A percentile compares a stretch with the other conserved stretches of the same genome.
Conservation (phyloP, 352 stramenopile genomes). For the Pythium apleroticum region DNA sequence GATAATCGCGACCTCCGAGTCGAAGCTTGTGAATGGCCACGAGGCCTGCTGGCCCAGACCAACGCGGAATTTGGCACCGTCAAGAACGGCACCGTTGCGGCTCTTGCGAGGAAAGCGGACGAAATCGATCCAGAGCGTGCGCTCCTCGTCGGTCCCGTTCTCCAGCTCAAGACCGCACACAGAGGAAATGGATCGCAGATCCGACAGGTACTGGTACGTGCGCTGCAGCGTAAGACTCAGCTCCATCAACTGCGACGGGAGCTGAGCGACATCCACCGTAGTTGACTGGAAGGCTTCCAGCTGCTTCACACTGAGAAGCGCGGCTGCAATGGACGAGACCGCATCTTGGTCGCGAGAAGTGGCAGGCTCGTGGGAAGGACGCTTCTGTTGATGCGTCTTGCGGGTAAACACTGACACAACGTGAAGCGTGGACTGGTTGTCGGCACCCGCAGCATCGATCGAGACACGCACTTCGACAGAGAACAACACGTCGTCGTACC, state of each 20-base stretch:
- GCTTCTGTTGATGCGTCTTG: conserved; percentile 14
- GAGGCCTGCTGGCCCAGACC: conserved; percentile 48
- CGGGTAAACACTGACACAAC: conserved; percentile 11
- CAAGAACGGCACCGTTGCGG: conserved; percentile 13
- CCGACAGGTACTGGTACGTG: conserved; percentile 53
- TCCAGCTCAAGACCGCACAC: conserved; percentile 51
- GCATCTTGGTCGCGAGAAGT: conserved; percentile 6
- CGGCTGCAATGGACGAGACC: conserved; percentile 15
- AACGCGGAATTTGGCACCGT: conserved; percentile 48
- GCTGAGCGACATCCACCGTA: background rate
- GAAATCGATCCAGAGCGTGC: conserved; percentile 61
- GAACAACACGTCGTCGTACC: conserved; percentile 26
- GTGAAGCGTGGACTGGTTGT: background rate
- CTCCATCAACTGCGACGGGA: conserved; percentile 4
- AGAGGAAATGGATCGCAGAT: conserved; percentile 59
- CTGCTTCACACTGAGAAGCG: conserved; percentile 5
- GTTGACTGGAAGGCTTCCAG: conserved; percentile 3
- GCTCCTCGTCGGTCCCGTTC: conserved; percentile 27
- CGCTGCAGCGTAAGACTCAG: conserved; percentile 32
- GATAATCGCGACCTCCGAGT: conserved; percentile 39
- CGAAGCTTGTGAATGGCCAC: conserved; percentile 55
- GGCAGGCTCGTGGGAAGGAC: background rate
- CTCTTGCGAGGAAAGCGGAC: conserved; percentile 48
- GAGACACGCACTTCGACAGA: conserved; percentile 18
- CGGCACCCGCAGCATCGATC: background rate